Conservation (phyloP, 108 stramenopile species). For the Nitzschia putrida region DNA sequence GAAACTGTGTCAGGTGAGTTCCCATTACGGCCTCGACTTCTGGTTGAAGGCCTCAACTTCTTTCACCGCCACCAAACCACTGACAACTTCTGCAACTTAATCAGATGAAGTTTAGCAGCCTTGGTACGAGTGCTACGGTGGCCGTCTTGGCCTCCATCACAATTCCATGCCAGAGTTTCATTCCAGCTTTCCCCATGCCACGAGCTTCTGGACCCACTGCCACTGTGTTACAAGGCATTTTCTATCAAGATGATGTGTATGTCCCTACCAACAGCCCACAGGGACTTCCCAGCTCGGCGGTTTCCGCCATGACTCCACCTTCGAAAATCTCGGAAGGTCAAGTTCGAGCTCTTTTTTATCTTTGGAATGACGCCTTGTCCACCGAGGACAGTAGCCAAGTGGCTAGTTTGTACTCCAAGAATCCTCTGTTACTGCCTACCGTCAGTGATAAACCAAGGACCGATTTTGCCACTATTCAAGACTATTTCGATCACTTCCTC, state of each 20-base stretch:
- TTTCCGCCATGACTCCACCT: slow-evolving; percentile 9
- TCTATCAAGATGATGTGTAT: slow-evolving; percentile 4
- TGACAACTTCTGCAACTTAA: no score
- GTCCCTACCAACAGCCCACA: slow-evolving; percentile 6
- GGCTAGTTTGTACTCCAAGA: slow-evolving; percentile 51
- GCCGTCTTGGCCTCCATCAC: no score
- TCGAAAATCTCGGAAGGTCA: slow-evolving; percentile 42
- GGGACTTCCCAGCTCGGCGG: slow-evolving; percentile 1
- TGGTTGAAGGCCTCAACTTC: no score
- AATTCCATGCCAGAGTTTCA: no score
- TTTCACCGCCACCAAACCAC: no score
- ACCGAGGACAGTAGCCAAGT: slow-evolving; percentile 59
- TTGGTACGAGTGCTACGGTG: no score
- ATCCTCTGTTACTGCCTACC: slow-evolving; percentile 58
- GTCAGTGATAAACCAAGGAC: slow-evolving; percentile 60
- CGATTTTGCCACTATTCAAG: slow-evolving; percentile 57
- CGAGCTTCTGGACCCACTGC: no score
- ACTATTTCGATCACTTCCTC: slow-evolving; percentile 69
- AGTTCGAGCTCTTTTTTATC: slow-evolving; percentile 62
- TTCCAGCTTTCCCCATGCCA: no score
- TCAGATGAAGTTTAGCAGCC: no score
- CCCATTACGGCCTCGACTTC: no score
- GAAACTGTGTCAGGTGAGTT: no score
- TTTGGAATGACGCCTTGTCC: slow-evolving; percentile 72
- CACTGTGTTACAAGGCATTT: slow-evolving; percentile 1